Evolutionary conservation across 1,284 basidiomycete genomes (phyloP).

Genomic region (Polyporus tsugae): DNA sequence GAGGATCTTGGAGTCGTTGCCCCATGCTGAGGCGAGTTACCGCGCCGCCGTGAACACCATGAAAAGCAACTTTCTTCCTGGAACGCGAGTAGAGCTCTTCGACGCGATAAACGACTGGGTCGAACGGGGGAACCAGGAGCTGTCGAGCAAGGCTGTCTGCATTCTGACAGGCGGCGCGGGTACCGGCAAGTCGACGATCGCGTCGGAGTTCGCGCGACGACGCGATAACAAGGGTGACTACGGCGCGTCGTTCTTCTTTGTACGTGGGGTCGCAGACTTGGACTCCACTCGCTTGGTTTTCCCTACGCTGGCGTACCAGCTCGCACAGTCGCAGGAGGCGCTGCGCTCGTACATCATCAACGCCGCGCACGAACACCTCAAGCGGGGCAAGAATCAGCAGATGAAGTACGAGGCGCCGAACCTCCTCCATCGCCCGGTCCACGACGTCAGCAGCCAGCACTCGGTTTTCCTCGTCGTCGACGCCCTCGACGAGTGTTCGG

Average conservation of each 20-base stretch:
- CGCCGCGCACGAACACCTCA: slow-evolving; percentile 15
- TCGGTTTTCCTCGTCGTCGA: slow-evolving; percentile 25
- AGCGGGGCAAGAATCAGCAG: slow-evolving; percentile 12
- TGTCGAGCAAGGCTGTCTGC: slow-evolving; percentile 9
- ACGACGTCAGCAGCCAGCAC: neutral
- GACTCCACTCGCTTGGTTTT: slow-evolving; percentile 16
- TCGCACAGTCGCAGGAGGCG: slow-evolving; percentile 13
- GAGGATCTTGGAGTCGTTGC: slow-evolving; percentile 11
- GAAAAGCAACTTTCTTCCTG: slow-evolving; percentile 26
- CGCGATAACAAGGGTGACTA: slow-evolving; percentile 8
- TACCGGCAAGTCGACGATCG: slow-evolving; percentile 32
- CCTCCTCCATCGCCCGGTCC: slow-evolving; percentile 9
- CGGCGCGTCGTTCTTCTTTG: slow-evolving; percentile 22
- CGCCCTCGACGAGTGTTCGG: slow-evolving; percentile 27
- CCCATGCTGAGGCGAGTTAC: slow-evolving; percentile 18
- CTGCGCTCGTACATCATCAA: slow-evolving; percentile 9
- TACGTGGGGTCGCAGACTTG: slow-evolving; percentile 9
- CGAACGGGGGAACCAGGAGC: neutral
- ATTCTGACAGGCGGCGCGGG: slow-evolving; percentile 26
- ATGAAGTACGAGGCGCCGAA: slow-evolving; percentile 2
- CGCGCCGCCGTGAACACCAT: slow-evolving; percentile 8
- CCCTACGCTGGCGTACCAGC: slow-evolving; percentile 21
- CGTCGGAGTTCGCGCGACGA: slow-evolving; percentile 23
- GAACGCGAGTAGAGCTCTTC: slow-evolving; percentile 20
- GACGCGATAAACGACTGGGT: slow-evolving; percentile 19